These are phyloP conservation scores for Lagenidium sp. DNA, from an alignment of 352 stramenopile species.

Conservation along the genomic window DNA sequence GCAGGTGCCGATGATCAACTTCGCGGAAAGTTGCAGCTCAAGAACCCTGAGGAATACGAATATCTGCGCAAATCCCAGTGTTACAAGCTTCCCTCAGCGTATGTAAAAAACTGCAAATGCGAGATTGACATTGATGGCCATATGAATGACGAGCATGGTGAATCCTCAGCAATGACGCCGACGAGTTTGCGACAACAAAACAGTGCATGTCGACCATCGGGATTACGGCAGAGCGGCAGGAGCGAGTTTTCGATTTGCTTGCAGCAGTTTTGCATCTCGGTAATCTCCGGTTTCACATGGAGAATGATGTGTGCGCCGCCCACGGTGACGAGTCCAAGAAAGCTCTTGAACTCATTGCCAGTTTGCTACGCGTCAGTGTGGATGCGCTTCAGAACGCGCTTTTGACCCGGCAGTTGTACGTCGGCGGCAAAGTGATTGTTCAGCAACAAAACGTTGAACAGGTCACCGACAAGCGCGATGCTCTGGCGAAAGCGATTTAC, in stretches of 20 bases:
- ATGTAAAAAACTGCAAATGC: conserved; percentile 7
- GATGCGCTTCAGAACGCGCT: conserved; percentile 67
- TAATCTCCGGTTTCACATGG: conserved; percentile 79
- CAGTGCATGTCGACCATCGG: conserved; percentile 86
- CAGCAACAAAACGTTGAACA: conserved; percentile 85
- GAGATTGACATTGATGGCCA: conserved; percentile 1
- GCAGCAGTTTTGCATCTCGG: conserved; percentile 82
- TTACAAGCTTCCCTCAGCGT: conserved; percentile 66
- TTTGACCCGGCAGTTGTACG: conserved; percentile 77
- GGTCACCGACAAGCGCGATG: conserved; percentile 82
- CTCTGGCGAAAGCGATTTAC: conserved; percentile 91
- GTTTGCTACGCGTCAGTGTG: conserved; percentile 66
- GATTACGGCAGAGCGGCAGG: conserved; percentile 68
- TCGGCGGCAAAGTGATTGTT: conserved; percentile 86
- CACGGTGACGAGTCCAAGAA: conserved; percentile 34
- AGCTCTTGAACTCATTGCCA: conserved; percentile 55
- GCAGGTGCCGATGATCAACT: conserved; percentile 67
- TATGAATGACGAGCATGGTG: background rate
- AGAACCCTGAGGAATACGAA: conserved; percentile 74
- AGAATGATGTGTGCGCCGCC: conserved; percentile 71
- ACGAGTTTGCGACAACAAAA: conserved; percentile 80
- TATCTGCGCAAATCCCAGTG: conserved; percentile 86
- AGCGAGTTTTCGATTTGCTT: conserved; percentile 82
- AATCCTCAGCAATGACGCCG: conserved; percentile 39
- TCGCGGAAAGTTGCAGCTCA: conserved; percentile 55